Percentiles rank a stretch among this genome's conserved stretches.
phyloP scores from a whole-genome alignment of 192 early-diverging fungal genomes.

The Podila epigama region DNA sequence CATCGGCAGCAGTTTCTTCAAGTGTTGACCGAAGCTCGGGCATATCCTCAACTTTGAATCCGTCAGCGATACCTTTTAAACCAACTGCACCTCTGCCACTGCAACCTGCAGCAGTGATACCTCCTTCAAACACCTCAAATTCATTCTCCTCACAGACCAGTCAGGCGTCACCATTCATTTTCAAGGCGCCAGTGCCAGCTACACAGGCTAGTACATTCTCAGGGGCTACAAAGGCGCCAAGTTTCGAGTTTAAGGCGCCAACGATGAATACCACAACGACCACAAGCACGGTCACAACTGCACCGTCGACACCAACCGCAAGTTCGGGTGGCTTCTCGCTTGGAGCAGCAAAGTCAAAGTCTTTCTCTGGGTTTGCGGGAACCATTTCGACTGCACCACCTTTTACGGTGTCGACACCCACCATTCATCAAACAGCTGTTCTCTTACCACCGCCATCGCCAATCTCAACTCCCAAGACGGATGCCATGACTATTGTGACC shows the following conservation, averaged over 20 bases:
- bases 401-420: not conserved
- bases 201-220: too few relatives aligned
- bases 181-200: not conserved
- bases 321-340: not conserved
- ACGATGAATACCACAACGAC: too few relatives aligned
- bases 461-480: slow-evolving; percentile 8
- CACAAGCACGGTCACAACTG: too few relatives aligned
- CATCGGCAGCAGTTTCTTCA: not conserved
- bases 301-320: not conserved
- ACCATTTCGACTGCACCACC: not conserved
- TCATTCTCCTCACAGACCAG: not conserved
- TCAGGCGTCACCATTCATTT: not conserved
- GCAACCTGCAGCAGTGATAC: not conserved
- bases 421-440: not conserved
- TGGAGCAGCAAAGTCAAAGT: not conserved
- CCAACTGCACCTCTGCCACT: not conserved
- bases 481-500: slow-evolving; percentile 17
- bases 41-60: not conserved
- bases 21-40: not conserved
- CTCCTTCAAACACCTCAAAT: not conserved
- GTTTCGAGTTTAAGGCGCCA: not conserved
- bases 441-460: not conserved
- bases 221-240: not conserved
- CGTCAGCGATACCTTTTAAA: not conserved
- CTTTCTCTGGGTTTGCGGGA: not conserved